Evolutionary conservation across 2,329 filamentous ascomycete genomes (phyloP).

Genomic region (Leptographium procerum): DNA sequence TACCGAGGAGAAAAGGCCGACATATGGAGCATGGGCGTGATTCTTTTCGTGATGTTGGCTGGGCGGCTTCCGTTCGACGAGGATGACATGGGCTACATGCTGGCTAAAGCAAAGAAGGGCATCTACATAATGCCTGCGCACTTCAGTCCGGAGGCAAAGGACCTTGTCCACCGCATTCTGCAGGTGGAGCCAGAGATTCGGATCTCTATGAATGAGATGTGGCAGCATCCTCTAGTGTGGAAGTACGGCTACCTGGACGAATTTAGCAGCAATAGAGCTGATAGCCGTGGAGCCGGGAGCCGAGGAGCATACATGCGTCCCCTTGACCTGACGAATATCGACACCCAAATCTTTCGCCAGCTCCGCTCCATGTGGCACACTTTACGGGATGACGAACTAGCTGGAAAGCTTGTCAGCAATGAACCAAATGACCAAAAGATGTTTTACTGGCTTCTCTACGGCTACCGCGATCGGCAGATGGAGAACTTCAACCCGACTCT

Average conservation of each 20-base stretch:
- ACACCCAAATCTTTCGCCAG: constrained; percentile 72
- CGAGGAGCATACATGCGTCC: constrained; percentile 52
- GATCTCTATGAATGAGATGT: constrained; percentile 71
- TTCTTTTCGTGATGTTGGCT: constrained; percentile 77
- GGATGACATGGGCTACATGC: constrained; percentile 49
- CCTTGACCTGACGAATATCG: constrained; percentile 54
- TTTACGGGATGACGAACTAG: constrained; percentile 60
- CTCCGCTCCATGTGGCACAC: constrained; percentile 87
- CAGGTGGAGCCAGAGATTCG: constrained; percentile 66
- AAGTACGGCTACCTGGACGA: constrained; percentile 73
- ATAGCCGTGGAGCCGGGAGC: constrained; percentile 31
- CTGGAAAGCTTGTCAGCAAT: constrained; percentile 52
- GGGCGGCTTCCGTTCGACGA: constrained; percentile 76
- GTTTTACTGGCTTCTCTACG: constrained; percentile 77
- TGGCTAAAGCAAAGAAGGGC: constrained; percentile 48
- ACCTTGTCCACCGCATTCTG: constrained; percentile 71
- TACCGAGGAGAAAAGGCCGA: constrained; percentile 84
- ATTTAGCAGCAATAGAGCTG: constrained; percentile 44
- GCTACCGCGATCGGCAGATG: constrained; percentile 71
- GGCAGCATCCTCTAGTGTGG: constrained; percentile 73
- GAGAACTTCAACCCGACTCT: constrained; percentile 78
- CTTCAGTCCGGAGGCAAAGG: constrained; percentile 58
- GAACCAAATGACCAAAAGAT: constrained; percentile 82
- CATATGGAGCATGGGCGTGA: constrained; percentile 89
- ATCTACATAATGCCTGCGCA: constrained; percentile 48